These are phyloP conservation scores for Eremochloa ophiuroides DNA, from an alignment of 176 grass and related monocot genomes.

Conservation along the genomic window DNA sequence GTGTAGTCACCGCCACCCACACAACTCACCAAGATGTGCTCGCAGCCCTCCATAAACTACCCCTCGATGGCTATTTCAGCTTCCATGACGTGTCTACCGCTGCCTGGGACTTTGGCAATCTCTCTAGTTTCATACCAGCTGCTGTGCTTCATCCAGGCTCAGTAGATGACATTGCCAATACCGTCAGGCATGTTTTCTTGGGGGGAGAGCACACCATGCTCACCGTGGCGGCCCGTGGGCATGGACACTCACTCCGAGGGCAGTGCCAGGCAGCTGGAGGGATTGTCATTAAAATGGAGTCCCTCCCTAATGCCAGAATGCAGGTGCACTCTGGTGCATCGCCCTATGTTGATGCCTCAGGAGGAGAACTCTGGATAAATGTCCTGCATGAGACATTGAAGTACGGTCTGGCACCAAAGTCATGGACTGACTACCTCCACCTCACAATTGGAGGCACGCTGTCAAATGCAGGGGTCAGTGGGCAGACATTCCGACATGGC, in stretches of 20 bases:
- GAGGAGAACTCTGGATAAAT: conserved; percentile 82
- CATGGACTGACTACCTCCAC: conserved; percentile 89
- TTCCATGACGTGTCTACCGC: conserved; percentile 48
- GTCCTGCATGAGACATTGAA: conserved; percentile 61
- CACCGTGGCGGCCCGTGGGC: conserved; percentile 75
- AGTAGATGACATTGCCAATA: conserved; percentile 49
- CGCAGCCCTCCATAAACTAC: conserved; percentile 32
- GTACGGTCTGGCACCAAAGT: conserved; percentile 67
- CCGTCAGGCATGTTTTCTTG: conserved; percentile 52
- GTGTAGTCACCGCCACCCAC: conserved; percentile 36
- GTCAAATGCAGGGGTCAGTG: conserved; percentile 78
- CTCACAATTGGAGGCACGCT: conserved; percentile 78
- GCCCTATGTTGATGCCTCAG: conserved; percentile 70
- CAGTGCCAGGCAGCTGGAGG: conserved; percentile 79
- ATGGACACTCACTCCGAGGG: conserved; percentile 75
- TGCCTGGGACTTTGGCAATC: conserved; percentile 71
- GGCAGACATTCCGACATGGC: conserved; percentile 77
- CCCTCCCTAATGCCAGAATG: conserved; percentile 28
- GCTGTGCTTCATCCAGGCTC: conserved; percentile 59
- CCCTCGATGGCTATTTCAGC: conserved; percentile 51
- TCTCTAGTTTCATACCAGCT: conserved; percentile 37
- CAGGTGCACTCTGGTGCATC: conserved; percentile 41
- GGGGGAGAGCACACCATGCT: conserved; percentile 43
- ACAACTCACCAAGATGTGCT: conserved; percentile 31
- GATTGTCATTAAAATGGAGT: conserved; percentile 69